Base-by-base conservation (phyloP, 2,329 filamentous ascomycete genomes). In the Ceratocystis diversiconidia region DNA sequence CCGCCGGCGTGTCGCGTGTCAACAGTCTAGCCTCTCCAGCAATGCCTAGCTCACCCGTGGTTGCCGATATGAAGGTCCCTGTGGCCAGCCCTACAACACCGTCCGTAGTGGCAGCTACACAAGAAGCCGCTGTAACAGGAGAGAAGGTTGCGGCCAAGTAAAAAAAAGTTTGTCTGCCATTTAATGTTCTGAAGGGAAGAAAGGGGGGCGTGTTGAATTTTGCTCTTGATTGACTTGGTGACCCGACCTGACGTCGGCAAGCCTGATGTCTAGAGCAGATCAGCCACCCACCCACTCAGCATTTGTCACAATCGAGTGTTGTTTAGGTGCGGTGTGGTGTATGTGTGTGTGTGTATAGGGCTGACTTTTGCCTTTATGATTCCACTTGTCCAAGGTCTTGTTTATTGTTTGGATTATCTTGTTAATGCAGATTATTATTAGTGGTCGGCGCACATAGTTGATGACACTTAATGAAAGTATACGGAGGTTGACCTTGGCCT, bases 1-100 rank as follows among this genome's bases (percentile, higher is more conserved):
- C 84, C 62, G 76, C 79, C 5, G 76, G 76, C 0, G 77, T 75
- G 0, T 72, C 76, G 7, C 65, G 65, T 25, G 60, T 67, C 48
- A 63, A 59, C 60, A 61, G 48, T 22, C 65, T 63, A 17, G 73
- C 73, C 17, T 75, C 72, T 32, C 68, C 71, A 41, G 62, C 46
- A n/a, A 69, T 68, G 70, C 17, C 69, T 71, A 52, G 41, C 67
- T 67, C 65, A 19, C 70, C 70, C 12, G 69, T 72, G 55, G 52
- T 65, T 57, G 63, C 55, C n/a, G 67, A 67, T 55, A 64, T 69
- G n/a, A 70, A 70, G 66, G 68, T 68, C 4, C 65, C 64, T 4
- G 32, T 63, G 55, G 68, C 69, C 63, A 65, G 30, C 22, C 67
- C 52, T 67, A 70, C 59, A 61, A 67, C 52, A 67, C 70, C 62